Conservation (phyloP, 176 grass and related monocot genomes). For the Zoysia japonica region DNA sequence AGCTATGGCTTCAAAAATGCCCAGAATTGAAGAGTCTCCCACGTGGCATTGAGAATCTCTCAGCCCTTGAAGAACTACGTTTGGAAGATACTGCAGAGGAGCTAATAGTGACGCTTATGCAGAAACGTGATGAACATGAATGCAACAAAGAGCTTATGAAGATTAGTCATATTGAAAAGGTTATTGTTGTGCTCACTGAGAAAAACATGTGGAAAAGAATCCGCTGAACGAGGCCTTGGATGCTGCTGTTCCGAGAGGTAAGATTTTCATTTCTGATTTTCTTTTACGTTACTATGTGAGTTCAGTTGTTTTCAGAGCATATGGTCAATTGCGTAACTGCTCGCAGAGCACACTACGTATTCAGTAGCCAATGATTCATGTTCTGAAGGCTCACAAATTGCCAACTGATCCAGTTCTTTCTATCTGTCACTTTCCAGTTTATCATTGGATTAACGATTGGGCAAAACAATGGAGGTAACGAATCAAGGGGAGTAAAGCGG, state of each 20-base stretch:
- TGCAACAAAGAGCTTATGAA: background rate
- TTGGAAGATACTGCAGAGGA: background rate
- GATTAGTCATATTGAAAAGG: background rate
- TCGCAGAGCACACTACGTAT: no score
- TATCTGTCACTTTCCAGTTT: no score
- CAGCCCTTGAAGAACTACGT: background rate
- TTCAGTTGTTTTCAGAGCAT: no score
- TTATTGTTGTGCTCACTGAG: background rate
- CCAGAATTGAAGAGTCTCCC: conserved; percentile 32
- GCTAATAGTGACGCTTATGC: conserved; percentile 5
- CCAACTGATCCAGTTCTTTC: no score
- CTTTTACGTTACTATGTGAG: no score
- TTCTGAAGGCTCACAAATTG: no score
- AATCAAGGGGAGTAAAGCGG: no score
- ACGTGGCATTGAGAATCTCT: conserved; percentile 22
- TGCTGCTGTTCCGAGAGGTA: background rate
- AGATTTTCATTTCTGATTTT: background rate
- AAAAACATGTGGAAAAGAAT: background rate
- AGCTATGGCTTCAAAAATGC: background rate
- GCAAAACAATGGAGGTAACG: no score
- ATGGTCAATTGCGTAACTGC: no score
- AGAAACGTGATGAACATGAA: background rate
- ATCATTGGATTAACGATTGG: no score
- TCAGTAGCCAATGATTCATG: no score
- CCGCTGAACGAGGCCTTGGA: background rate